A percentile compares a stretch with the other conserved stretches of the same genome.
Evolutionary conservation across 73 alveolate genomes (phyloP).

Genomic region (Paramecium octaurelia): DNA sequence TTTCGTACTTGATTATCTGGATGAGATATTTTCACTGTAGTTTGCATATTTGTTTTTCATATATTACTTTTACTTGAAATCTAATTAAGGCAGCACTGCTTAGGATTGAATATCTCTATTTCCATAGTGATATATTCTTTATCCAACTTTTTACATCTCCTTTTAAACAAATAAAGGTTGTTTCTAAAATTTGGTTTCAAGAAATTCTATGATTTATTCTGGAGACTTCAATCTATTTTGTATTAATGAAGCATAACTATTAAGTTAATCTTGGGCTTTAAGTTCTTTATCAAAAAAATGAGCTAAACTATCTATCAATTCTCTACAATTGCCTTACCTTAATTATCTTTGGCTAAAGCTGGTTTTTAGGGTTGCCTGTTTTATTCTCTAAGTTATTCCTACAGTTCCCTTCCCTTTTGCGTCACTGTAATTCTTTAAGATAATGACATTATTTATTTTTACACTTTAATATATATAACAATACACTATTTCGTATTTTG

Average conservation of each 20-base stretch:
- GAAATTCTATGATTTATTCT: background rate
- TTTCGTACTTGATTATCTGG: background rate
- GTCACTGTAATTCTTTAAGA: conserved; percentile 11
- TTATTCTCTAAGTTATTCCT: background rate
- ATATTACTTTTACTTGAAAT: background rate
- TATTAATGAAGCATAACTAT: background rate
- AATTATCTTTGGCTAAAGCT: background rate
- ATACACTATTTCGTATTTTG: background rate
- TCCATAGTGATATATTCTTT: background rate
- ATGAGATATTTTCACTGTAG: background rate
- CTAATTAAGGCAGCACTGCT: background rate
- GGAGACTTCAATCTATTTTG: conserved; percentile 5
- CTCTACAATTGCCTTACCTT: background rate
- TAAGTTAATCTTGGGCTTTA: background rate
- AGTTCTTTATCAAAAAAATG: background rate
- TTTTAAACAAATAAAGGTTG: conserved; percentile 4
- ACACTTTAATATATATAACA: background rate
- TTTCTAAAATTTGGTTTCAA: background rate
- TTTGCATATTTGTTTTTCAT: background rate
- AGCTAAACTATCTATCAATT: background rate
- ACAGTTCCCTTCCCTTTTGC: background rate
- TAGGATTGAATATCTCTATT: background rate
- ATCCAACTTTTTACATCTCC: background rate
- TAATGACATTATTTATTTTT: background rate
- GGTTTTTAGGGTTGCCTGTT: background rate